These are phyloP conservation scores for Hypoxylon sp. DNA, from an alignment of 2,329 filamentous ascomycete species.

Conservation along the genomic window DNA sequence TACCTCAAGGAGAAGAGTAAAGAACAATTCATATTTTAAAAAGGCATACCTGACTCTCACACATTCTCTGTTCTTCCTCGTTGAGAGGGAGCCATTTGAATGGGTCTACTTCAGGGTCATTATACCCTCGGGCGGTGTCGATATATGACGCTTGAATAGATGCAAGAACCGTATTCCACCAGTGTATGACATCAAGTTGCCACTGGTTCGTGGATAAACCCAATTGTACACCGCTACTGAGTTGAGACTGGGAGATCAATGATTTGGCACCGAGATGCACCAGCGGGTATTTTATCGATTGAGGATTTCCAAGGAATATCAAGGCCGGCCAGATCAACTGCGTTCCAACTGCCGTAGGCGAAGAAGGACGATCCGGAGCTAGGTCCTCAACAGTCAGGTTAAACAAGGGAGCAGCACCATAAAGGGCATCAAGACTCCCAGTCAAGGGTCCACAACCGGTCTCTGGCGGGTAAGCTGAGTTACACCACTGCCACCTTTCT, in stretches of 20 bases:
- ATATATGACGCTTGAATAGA: conserved; percentile 23
- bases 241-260: conserved; percentile 5
- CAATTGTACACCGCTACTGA: not conserved
- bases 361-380: not conserved
- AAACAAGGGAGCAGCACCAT: conserved; percentile 34
- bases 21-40: not conserved
- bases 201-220: conserved; percentile 44
- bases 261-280: not conserved
- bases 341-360: not conserved
- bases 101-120: not conserved
- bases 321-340: not conserved
- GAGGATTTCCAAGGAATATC: not conserved
- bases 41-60: conserved; percentile 25
- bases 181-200: conserved; percentile 32
- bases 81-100: conserved; percentile 9
- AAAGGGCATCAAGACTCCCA: conserved; percentile 10
- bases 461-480: conserved; percentile 26
- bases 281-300: not conserved
- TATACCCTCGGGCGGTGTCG: conserved; percentile 9
- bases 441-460: conserved; percentile 36
- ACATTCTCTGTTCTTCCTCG: conserved; percentile 20
- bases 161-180: conserved; percentile 27
- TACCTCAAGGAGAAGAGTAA: not conserved
- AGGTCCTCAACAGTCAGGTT: conserved; percentile 30
- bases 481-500: conserved; percentile 40